Percentiles rank a stretch among this genome's conserved stretches.
Evolutionary conservation across 2,329 filamentous ascomycete genomes (phyloP).

Genomic region (Mariannaea elegans): DNA sequence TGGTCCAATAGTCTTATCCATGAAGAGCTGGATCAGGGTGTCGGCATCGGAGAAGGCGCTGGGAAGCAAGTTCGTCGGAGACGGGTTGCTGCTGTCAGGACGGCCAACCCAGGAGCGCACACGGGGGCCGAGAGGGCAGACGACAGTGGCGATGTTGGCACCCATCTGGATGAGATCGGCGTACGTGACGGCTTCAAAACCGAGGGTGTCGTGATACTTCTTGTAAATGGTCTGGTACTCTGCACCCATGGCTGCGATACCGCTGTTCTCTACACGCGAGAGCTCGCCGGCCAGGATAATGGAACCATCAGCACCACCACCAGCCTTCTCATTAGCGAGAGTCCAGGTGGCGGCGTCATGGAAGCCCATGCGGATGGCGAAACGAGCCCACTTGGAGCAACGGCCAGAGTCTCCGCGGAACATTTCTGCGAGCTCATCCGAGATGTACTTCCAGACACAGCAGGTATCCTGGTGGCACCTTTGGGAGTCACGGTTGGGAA

Average conservation of each 20-base stretch:
- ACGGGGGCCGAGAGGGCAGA: constrained; percentile 56
- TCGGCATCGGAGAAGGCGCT: constrained; percentile 53
- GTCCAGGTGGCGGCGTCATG: constrained; percentile 59
- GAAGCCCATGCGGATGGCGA: constrained; percentile 57
- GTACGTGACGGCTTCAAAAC: constrained; percentile 53
- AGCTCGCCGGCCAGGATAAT: constrained; percentile 53
- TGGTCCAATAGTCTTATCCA: constrained; percentile 61
- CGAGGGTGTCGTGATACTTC: constrained; percentile 48
- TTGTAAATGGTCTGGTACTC: constrained; percentile 50
- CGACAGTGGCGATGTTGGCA: constrained; percentile 58
- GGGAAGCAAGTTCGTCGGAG: constrained; percentile 55
- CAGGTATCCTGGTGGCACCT: constrained; percentile 51
- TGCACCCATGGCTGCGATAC: constrained; percentile 54
- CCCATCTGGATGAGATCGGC: constrained; percentile 66
- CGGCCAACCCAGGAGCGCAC: constrained; percentile 62
- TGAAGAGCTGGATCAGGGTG: constrained; percentile 58
- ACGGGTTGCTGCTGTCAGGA: constrained; percentile 51
- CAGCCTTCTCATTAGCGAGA: constrained; percentile 40
- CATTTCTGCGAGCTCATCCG: constrained; percentile 47
- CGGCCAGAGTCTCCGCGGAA: constrained; percentile 50
- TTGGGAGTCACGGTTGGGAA: constrained; percentile 31
- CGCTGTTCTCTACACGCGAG: constrained; percentile 53
- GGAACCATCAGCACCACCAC: constrained; percentile 58
- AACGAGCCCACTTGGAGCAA: constrained; percentile 55
- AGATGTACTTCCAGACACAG: constrained; percentile 56